phyloP scores from a whole-genome alignment of 805 yeast species.

The Millerago galiae region DNA sequence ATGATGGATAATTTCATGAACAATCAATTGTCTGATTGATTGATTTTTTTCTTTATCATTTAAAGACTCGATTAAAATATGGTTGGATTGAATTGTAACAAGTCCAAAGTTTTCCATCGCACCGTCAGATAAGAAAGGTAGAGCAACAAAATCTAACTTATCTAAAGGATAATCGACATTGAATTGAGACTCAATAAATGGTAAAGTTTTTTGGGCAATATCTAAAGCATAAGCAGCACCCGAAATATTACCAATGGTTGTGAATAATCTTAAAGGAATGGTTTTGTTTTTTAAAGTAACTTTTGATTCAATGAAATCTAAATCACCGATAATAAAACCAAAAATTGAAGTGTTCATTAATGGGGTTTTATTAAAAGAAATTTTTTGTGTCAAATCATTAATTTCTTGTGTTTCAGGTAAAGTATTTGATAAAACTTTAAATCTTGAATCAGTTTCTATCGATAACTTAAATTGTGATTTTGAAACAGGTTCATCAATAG shows the following conservation, averaged over 20 bases:
- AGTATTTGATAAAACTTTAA: conserved; percentile 48
- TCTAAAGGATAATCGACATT: conserved; percentile 45
- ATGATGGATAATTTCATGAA: conserved; percentile 74
- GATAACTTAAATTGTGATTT: conserved; percentile 47
- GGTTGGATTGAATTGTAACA: conserved; percentile 52
- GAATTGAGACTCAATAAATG: conserved; percentile 40
- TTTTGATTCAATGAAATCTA: conserved; percentile 42
- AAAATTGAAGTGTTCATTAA: conserved; percentile 58
- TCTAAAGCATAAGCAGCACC: conserved; percentile 46
- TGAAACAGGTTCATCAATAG: conserved; percentile 56
- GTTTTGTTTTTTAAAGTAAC: conserved; percentile 23
- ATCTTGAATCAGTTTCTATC: conserved; percentile 37
- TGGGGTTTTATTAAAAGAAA: conserved; percentile 47
- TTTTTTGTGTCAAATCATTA: conserved; percentile 21
- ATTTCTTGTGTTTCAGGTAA: conserved; percentile 26
- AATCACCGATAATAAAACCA: conserved; percentile 64
- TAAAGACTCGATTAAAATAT: conserved; percentile 33
- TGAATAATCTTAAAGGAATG: conserved; percentile 47
- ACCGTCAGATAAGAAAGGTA: conserved; percentile 69
- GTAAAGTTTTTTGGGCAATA: conserved; percentile 40
- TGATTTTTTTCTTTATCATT: conserved; percentile 21
- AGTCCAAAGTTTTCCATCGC: conserved; percentile 81
- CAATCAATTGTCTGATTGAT: conserved; percentile 48
- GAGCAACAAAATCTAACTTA: conserved; percentile 60
- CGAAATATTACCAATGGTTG: conserved; percentile 45